phyloP scores from a whole-genome alignment of 78 protist genomes.

The Monocercomonoides exilis region DNA sequence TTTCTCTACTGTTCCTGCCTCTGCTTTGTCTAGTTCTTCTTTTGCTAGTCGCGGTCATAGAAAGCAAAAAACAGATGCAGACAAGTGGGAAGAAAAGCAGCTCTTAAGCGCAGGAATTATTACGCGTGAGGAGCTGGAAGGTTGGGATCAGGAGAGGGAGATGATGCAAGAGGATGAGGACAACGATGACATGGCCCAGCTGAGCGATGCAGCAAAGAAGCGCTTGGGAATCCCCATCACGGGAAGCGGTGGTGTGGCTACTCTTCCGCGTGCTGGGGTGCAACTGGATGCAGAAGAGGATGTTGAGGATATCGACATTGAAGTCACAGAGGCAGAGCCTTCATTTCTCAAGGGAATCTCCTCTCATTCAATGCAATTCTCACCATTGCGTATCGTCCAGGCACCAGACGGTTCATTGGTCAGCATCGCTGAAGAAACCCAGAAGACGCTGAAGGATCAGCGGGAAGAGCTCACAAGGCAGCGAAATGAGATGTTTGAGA shows the following conservation, averaged over 20 bases:
- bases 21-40: no score
- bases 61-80: not conserved
- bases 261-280: not conserved
- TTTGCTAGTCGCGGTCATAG: no score
- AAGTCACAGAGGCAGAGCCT: conserved; percentile 78
- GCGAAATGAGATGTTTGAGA: conserved; percentile 44
- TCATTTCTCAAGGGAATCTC: conserved; percentile 65
- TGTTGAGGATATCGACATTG: conserved; percentile 79
- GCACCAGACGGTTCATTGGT: conserved; percentile 89
- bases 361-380: conserved; percentile 29
- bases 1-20: no score
- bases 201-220: not conserved
- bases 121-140: not conserved
- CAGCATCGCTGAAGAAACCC: conserved; percentile 75
- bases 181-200: not conserved
- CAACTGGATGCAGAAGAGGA: conserved; percentile 22
- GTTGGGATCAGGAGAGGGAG: not conserved
- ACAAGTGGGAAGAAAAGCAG: not conserved
- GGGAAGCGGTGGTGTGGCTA: not conserved
- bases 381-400: conserved; percentile 79
- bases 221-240: not conserved
- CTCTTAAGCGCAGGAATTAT: not conserved
- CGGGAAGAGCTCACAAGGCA: conserved; percentile 42
- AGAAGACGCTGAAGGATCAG: conserved; percentile 79
- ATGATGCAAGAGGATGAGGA: not conserved